Percentiles rank a stretch among this genome's conserved stretches.
Evolutionary conservation across 2,329 filamentous ascomycete genomes (phyloP).

Genomic region (Aspergillus novoparasiticus): DNA sequence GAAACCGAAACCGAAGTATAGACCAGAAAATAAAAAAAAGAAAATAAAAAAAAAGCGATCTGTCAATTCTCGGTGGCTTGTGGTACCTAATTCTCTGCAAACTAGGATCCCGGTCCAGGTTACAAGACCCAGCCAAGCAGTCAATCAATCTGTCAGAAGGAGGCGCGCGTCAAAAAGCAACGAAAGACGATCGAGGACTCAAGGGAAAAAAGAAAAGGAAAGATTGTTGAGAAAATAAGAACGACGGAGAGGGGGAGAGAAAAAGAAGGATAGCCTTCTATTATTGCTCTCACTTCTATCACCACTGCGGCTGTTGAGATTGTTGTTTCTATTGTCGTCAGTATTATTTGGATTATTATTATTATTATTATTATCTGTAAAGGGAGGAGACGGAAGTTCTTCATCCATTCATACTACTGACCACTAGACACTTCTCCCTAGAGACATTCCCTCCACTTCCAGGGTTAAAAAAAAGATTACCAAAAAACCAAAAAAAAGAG

Average conservation of each 20-base stretch:
- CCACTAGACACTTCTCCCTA: conserved; percentile 1
- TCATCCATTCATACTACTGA: background rate
- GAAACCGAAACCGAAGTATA: background rate
- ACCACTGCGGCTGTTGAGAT: background rate
- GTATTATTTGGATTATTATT: conserved; percentile 4
- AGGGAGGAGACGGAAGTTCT: background rate
- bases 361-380: conserved; percentile 6
- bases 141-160: conserved; percentile 15
- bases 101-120: conserved; percentile 17
- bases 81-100: conserved; percentile 16
- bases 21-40: conserved; percentile 1
- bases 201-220: background rate
- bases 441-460: background rate
- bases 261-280: background rate
- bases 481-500: conserved; percentile 7
- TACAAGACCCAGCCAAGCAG: conserved; percentile 13
- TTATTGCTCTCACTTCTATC: background rate
- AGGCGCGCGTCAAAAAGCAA: conserved; percentile 14
- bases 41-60: conserved; percentile 29
- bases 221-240: conserved; percentile 1
- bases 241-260: background rate
- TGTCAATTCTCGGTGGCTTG: conserved; percentile 31
- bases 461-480: background rate
- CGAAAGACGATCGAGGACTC: conserved; percentile 4
- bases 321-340: background rate